Evolutionary conservation across 2,329 filamentous ascomycete genomes (phyloP).

Genomic region (Cercospora sesami): DNA sequence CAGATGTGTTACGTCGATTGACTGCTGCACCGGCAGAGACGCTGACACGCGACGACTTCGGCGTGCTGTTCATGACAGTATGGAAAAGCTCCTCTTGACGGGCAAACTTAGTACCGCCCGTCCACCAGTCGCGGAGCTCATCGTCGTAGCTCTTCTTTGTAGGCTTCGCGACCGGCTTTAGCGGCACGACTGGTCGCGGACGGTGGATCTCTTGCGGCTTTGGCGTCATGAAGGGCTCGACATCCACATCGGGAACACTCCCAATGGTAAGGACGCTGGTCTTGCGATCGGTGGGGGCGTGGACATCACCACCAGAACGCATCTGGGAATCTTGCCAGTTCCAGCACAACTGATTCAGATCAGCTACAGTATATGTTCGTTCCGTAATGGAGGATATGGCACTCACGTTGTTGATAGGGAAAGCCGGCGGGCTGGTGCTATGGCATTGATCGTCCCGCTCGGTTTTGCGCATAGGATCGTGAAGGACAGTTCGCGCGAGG

Average conservation of each 20-base stretch:
- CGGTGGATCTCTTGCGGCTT: not conserved
- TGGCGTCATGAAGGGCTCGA: not conserved
- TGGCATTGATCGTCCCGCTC: not conserved
- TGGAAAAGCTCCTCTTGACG: slow-evolving; percentile 32
- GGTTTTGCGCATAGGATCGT: slow-evolving; percentile 34
- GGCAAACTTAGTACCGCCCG: slow-evolving; percentile 33
- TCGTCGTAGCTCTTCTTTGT: slow-evolving; percentile 34
- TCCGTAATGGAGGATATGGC: not conserved
- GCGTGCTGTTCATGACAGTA: slow-evolving; percentile 12
- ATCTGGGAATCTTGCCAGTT: slow-evolving; percentile 9
- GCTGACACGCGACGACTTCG: not conserved
- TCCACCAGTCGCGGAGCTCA: slow-evolving; percentile 47
- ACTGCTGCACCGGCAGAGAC: slow-evolving; percentile 1
- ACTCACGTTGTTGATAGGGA: slow-evolving; percentile 2
- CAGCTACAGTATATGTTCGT: not conserved
- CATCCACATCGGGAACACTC: slow-evolving; percentile 17
- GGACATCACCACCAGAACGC: not conserved
- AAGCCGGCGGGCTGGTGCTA: not conserved
- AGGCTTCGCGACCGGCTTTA: not conserved
- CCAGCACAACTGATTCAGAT: slow-evolving; percentile 6
- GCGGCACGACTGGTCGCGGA: not conserved
- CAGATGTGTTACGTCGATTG: slow-evolving; percentile 5
- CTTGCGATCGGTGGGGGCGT: slow-evolving; percentile 3
- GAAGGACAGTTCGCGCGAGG: slow-evolving; percentile 34
- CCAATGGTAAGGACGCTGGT: slow-evolving; percentile 18